Evolutionary conservation across 805 yeast genomes (phyloP).

Genomic region (Pichia californica): DNA sequence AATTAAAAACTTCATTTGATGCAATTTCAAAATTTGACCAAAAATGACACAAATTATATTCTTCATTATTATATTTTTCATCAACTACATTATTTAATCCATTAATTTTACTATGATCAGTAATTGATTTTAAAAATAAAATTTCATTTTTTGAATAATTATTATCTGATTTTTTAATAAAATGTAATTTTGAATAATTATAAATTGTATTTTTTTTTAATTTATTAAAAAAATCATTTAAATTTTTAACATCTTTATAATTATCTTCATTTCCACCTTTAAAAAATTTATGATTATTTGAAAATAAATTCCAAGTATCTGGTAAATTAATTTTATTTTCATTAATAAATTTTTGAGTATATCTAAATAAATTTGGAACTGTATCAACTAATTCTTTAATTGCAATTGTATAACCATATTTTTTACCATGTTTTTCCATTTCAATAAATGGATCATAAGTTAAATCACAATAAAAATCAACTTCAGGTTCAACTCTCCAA

Average conservation of each 20-base stretch:
- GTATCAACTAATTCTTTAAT: constrained; percentile 76
- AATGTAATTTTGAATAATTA: constrained; percentile 15
- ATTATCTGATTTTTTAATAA: neutral
- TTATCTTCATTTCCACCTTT: constrained; percentile 28
- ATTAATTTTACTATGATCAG: constrained; percentile 32
- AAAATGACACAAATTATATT: constrained; percentile 77
- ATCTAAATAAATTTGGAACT: constrained; percentile 72
- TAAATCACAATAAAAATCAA: constrained; percentile 82
- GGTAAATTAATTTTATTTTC: constrained; percentile 42
- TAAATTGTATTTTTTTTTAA: constrained; percentile 24
- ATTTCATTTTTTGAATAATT: neutral
- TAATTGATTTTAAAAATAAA: constrained; percentile 18
- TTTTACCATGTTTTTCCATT: constrained; percentile 64
- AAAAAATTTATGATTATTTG: constrained; percentile 34
- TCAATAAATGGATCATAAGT: constrained; percentile 87
- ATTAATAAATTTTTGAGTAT: constrained; percentile 58
- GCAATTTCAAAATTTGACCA: constrained; percentile 96
- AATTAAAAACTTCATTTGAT: constrained; percentile 64
- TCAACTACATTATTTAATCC: constrained; percentile 32
- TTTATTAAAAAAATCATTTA: constrained; percentile 23
- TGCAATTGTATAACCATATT: constrained; percentile 79
- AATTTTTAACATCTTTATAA: constrained; percentile 21
- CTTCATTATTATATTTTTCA: constrained; percentile 59
- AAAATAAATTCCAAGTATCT: constrained; percentile 66
- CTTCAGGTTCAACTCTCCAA: constrained; percentile 95